phyloP scores from a whole-genome alignment of 345 rosid genomes.

The Salix caprea region DNA sequence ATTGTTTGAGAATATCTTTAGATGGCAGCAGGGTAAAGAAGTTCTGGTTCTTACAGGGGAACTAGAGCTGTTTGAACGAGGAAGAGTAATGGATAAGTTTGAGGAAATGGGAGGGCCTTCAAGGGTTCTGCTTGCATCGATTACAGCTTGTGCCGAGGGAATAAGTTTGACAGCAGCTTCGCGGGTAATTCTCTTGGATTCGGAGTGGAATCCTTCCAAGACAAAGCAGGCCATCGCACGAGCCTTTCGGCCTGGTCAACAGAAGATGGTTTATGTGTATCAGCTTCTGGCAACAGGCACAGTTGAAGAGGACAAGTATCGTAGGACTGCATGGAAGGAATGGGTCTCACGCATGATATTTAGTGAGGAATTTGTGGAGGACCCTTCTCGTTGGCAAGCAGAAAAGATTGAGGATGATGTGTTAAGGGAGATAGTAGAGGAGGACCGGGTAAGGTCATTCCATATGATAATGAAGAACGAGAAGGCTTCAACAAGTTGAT shows the following conservation, averaged over 20 bases:
- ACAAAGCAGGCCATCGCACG: constrained; percentile 94
- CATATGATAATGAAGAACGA: constrained; percentile 97
- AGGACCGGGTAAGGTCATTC: constrained; percentile 75
- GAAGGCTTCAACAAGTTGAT: constrained; percentile 78
- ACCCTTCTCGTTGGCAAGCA: constrained; percentile 84
- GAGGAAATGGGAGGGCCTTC: constrained; percentile 67
- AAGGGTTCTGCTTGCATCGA: constrained; percentile 70
- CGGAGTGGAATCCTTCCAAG: constrained; percentile 95
- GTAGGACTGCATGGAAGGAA: constrained; percentile 94
- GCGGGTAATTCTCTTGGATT: constrained; percentile 67
- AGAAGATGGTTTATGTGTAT: constrained; percentile 81
- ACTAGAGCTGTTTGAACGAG: constrained; percentile 79
- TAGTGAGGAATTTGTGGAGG: constrained; percentile 87
- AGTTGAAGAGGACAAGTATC: constrained; percentile 81
- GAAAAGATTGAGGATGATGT: constrained; percentile 88
- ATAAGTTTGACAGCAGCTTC: constrained; percentile 97
- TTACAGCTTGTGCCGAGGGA: constrained; percentile 94
- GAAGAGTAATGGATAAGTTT: constrained; percentile 73
- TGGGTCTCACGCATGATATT: constrained; percentile 97
- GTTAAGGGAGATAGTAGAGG: constrained; percentile 78
- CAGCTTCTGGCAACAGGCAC: constrained; percentile 78
- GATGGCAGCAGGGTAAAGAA: constrained; percentile 78
- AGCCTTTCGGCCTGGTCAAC: constrained; percentile 91
- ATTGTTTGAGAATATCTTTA: constrained; percentile 60
- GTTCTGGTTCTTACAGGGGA: constrained; percentile 74